A percentile compares a stretch with the other conserved stretches of the same genome.
Conservation (phyloP, 495 filamentous ascomycete genomes). For the Aspergillus egyptiacus region DNA sequence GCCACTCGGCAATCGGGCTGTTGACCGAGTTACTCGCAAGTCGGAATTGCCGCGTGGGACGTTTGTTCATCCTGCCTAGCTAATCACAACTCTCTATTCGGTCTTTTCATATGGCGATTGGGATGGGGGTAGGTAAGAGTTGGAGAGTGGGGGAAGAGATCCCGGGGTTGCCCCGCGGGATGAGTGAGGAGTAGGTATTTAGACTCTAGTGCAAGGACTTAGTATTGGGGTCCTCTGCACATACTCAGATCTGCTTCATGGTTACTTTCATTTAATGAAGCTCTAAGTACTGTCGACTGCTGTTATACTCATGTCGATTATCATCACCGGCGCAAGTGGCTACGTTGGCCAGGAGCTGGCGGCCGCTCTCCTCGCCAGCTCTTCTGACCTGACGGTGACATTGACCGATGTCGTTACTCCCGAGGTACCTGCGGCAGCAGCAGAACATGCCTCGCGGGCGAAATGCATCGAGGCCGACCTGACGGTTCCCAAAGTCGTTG, state of each 20-base stretch:
- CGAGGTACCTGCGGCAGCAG: constrained; percentile 42
- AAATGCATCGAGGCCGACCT: constrained; percentile 59
- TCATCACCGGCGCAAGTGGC: constrained; percentile 68
- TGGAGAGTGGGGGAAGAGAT: constrained; percentile 4
- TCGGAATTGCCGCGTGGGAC: constrained; percentile 30
- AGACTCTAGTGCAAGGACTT: background rate
- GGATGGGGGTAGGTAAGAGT: background rate
- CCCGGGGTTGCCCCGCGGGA: constrained; percentile 3
- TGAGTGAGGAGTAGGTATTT: background rate
- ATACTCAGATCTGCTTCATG: background rate
- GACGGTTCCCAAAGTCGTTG: constrained; percentile 49
- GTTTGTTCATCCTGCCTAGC: background rate
- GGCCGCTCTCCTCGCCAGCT: constrained; percentile 50
- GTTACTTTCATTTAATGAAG: background rate
- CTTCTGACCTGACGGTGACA: constrained; percentile 48
- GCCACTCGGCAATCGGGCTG: constrained; percentile 29
- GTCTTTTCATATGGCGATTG: background rate
- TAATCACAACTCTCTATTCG: background rate
- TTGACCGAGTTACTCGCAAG: constrained; percentile 20
- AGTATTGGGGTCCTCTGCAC: background rate
- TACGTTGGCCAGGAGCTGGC: constrained; percentile 67
- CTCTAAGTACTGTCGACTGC: too few relatives aligned
- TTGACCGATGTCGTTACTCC: constrained; percentile 62
- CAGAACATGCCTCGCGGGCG: constrained; percentile 37
- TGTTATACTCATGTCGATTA: constrained; percentile 63